A percentile compares a stretch with the other conserved stretches of the same genome.
Evolutionary conservation across 2,329 filamentous ascomycete species (phyloP).

Genomic region (Colletotrichum gloeosporioides): DNA sequence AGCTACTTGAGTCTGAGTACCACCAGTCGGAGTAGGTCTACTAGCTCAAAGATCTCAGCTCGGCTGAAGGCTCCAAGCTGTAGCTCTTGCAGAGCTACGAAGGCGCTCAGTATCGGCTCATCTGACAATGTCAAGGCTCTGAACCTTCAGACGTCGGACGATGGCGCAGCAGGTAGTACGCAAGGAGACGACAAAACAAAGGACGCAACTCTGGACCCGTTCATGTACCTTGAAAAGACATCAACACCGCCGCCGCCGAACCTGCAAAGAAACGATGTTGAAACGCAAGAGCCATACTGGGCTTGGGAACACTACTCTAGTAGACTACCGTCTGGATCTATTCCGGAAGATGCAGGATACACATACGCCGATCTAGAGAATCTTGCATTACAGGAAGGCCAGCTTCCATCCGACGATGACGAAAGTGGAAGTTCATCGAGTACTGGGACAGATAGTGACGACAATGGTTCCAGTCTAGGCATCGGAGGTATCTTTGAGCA

Average conservation of each 20-base stretch:
- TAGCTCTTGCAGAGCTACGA: background rate
- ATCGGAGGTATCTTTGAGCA: too few species aligned
- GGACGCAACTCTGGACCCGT: background rate
- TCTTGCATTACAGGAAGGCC: background rate
- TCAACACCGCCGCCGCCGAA: background rate
- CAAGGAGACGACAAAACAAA: background rate
- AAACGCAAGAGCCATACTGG: background rate
- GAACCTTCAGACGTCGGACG: background rate
- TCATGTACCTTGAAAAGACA: background rate
- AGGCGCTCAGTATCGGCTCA: background rate
- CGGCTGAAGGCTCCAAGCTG: background rate
- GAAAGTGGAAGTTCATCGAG: background rate
- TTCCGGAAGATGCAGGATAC: background rate
- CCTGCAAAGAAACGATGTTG: background rate
- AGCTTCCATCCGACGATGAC: background rate
- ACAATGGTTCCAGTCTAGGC: background rate
- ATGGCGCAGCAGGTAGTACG: background rate
- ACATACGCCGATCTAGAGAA: background rate
- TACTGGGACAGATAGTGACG: background rate
- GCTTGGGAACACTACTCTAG: background rate
- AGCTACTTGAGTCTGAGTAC: background rate
- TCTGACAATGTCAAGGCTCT: background rate
- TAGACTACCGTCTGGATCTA: background rate
- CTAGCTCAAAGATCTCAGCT: background rate
- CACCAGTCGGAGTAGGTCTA: background rate